Conservation (phyloP, 495 filamentous ascomycete genomes). For the Xylaria scruposa region DNA sequence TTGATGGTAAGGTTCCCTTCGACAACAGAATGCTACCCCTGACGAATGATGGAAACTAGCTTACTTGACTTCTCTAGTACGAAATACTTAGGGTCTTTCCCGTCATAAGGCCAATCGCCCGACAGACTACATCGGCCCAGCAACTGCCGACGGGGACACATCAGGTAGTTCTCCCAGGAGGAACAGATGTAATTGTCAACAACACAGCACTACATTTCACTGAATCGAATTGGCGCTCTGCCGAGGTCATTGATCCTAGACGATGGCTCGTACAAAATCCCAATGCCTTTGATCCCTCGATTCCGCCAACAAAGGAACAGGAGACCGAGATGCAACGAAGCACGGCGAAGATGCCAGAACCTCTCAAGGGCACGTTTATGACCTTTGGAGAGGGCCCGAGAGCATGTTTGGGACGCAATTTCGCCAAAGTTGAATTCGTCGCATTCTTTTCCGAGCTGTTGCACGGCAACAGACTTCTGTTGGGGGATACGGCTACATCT, state of each 20-base stretch:
- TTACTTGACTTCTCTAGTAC: background rate
- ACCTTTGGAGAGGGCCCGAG: slow-evolving; percentile 35
- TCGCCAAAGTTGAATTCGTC: slow-evolving; percentile 34
- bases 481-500: background rate
- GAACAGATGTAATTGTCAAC: slow-evolving; percentile 1
- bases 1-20: slow-evolving; percentile 3
- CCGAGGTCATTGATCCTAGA: background rate
- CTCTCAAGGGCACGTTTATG: slow-evolving; percentile 29
- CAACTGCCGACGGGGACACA: background rate
- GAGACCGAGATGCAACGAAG: background rate
- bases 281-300: background rate
- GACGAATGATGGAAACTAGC: background rate
- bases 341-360: background rate
- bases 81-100: slow-evolving; percentile 9
- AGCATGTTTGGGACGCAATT: slow-evolving; percentile 36
- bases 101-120: slow-evolving; percentile 9
- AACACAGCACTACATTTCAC: slow-evolving; percentile 5
- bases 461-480: background rate
- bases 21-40: too few species aligned
- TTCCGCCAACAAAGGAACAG: background rate
- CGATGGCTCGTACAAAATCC: background rate
- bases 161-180: slow-evolving; percentile 5
- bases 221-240: background rate
- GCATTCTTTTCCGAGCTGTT: slow-evolving; percentile 33
- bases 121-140: background rate